A percentile compares a stretch with the other conserved stretches of the same genome.
Conservation (phyloP, 345 rosid species). For the Triadica sebifera region DNA sequence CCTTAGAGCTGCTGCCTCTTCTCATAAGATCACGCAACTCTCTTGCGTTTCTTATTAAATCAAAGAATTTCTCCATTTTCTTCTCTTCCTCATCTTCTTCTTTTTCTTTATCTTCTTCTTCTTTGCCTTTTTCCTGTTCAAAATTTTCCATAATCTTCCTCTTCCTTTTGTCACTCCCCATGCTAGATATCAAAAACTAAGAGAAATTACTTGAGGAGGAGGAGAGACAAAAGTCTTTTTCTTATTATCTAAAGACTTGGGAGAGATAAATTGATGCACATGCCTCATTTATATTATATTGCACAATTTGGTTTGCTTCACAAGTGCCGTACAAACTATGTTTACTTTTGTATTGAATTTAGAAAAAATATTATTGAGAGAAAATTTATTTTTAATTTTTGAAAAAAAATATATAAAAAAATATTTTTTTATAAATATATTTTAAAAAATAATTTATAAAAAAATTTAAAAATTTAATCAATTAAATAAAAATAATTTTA, state of each 20-base stretch:
- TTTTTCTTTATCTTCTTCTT: constrained; percentile 17
- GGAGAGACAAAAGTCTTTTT: background rate
- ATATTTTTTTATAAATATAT: too few species aligned
- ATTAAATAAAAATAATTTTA: too few species aligned
- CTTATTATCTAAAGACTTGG: background rate
- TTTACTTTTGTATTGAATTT: too few species aligned
- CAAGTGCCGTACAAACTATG: too few species aligned
- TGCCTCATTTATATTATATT: too few species aligned
- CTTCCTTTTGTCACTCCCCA: constrained; percentile 43
- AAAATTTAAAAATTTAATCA: too few species aligned
- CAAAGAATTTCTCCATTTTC: constrained; percentile 57
- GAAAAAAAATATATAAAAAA: too few species aligned
- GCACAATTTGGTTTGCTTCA: too few species aligned
- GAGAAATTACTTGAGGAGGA: background rate
- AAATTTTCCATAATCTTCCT: constrained; percentile 33
- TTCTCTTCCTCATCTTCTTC: constrained; percentile 40
- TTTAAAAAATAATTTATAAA: too few species aligned
- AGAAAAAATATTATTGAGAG: too few species aligned
- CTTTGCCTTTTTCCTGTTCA: background rate
- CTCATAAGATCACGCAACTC: constrained; percentile 33
- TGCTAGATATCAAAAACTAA: background rate
- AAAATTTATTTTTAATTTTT: too few species aligned
- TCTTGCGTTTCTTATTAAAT: constrained; percentile 46
- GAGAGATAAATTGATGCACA: too few species aligned
- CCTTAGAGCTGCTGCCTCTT: constrained; percentile 3